Evolutionary conservation across 495 filamentous ascomycete species (phyloP), one percentile per base, ranked within the genome.

Genomic region (Hypoxylon intermedium): DNA sequence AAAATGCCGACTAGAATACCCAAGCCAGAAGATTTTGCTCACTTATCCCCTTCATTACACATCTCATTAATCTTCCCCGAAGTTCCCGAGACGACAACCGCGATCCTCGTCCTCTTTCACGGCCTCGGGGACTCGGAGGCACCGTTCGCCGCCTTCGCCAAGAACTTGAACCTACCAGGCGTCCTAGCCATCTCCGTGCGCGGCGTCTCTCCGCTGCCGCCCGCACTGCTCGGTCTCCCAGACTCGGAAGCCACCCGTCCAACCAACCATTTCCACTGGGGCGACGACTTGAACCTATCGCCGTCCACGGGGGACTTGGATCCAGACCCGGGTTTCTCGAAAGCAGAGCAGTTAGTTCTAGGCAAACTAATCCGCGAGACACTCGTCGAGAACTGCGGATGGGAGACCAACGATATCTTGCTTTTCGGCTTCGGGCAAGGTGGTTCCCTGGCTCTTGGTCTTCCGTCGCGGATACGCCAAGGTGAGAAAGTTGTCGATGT

Each of bases 391-490:
- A 87, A 83, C 63, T 96, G 89, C 61, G 89, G 88, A 6, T 98
- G 88, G 79, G 75, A 75, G 36, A 53, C 75, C 15, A 74, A 82
- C 16, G 88, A 92, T 65, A 83, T 98, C 6, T 63, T 96, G 61
- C 67, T 97, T 9, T 85, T 93, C 54, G 94, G 94, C 3, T 91
- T 89, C 54, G 92, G 90, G 3, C 94, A 98, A 72, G 93, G 94
- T 6, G 94, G 87, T 3, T 90, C 92, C 79, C 79, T 85, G 6
- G 92, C 85, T 12, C 70, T 97, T 50, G 83, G 84, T 63, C 13
- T 83, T 11, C 76, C 78, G 6, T 83, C 80, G 21, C 71, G 71
- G 20, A 42, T 75, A 11, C 63, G 75, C 37, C 38, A 51, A 26
- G 60, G 73, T 44, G 63, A 72, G 46, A 59, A 78, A 53, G 60